A percentile compares a stretch with the other conserved stretches of the same genome.
Evolutionary conservation across 2,329 filamentous ascomycete genomes (phyloP).

Genomic region (Aureobasidium musti): DNA sequence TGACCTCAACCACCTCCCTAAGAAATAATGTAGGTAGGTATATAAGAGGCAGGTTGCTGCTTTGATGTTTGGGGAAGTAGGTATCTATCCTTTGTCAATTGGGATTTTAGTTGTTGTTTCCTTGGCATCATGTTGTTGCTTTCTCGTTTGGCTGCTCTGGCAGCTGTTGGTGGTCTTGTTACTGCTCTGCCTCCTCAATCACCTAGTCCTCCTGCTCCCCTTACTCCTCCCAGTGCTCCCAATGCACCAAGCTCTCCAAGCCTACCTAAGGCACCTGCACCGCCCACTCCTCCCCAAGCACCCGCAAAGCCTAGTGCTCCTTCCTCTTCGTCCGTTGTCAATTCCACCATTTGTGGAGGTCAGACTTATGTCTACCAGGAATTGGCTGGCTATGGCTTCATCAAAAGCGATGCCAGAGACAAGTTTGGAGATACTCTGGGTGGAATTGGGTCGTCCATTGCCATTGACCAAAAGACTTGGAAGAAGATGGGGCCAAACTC

Average conservation of each 20-base stretch:
- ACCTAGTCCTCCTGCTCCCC: neutral
- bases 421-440: constrained; percentile 70
- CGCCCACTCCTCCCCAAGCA: no score
- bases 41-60: neutral
- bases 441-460: constrained; percentile 65
- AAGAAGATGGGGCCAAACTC: constrained; percentile 50
- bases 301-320: no score
- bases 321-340: constrained; percentile 33
- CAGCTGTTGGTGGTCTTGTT: neutral
- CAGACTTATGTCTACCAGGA: constrained; percentile 65
- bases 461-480: constrained; percentile 64
- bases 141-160: constrained; percentile 20
- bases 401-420: constrained; percentile 61
- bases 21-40: neutral
- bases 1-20: neutral
- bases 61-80: neutral
- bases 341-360: constrained; percentile 60
- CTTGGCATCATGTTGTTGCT: constrained; percentile 7
- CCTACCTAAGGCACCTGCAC: no score
- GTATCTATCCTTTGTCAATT: neutral
- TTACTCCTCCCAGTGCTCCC: neutral
- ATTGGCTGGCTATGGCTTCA: constrained; percentile 66
- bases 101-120: neutral
- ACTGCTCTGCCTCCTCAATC: neutral
- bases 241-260: no score